Conservation (phyloP, 192 early-diverging fungal species). For the Backusella tuberculispora region DNA sequence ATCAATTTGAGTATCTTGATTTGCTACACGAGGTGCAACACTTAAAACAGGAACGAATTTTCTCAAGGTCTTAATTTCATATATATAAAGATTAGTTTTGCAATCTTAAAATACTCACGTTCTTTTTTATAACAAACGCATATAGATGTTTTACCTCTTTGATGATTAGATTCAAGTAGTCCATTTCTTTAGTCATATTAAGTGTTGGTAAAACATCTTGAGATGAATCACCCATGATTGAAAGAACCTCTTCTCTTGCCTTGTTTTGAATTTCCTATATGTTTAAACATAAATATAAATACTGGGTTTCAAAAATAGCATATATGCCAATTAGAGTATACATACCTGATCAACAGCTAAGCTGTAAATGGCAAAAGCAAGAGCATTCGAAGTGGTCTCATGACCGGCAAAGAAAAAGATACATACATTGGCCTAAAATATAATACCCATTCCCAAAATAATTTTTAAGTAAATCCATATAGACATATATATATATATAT, state of each 20-base stretch:
- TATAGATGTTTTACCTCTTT: slow-evolving; percentile 41
- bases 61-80: slow-evolving; percentile 29
- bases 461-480: background rate
- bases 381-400: slow-evolving; percentile 61
- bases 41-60: slow-evolving; percentile 17
- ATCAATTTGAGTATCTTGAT: slow-evolving; percentile 32
- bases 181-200: slow-evolving; percentile 55
- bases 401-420: slow-evolving; percentile 37
- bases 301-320: background rate
- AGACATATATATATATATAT: background rate
- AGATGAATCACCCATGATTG: slow-evolving; percentile 55
- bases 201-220: slow-evolving; percentile 53
- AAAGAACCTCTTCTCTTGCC: slow-evolving; percentile 55
- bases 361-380: slow-evolving; percentile 51
- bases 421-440: background rate
- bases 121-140: too few relatives aligned
- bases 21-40: slow-evolving; percentile 6
- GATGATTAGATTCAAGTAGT: slow-evolving; percentile 54
- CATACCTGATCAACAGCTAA: slow-evolving; percentile 49
- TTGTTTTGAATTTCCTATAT: slow-evolving; percentile 56
- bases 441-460: background rate
- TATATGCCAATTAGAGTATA: too few relatives aligned
- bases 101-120: too few relatives aligned
- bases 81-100: background rate
- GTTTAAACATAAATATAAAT: background rate